Evolutionary conservation across 2,329 filamentous ascomycete species (phyloP).

Genomic region (Tricladium varicosporioides): DNA sequence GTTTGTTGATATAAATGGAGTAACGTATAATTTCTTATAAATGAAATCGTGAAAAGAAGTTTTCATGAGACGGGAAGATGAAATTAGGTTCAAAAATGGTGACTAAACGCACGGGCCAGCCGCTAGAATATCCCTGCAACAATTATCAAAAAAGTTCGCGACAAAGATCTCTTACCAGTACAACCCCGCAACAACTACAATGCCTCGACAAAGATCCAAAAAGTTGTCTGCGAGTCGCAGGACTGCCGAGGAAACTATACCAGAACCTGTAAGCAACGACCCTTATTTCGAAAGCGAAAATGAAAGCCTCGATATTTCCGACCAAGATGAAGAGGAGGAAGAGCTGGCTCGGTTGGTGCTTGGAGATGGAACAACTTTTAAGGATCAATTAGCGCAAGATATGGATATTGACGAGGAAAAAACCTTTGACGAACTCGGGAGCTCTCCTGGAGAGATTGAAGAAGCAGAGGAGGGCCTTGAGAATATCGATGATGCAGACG

Average conservation of each 20-base stretch:
- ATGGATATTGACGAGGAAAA: constrained; percentile 36
- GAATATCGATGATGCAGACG: constrained; percentile 70
- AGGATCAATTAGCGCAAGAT: constrained; percentile 64
- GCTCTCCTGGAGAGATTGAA: constrained; percentile 37
- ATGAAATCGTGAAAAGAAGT: too few species aligned
- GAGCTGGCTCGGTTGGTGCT: constrained; percentile 87
- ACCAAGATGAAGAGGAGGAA: constrained; percentile 80
- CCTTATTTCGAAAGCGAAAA: constrained; percentile 23
- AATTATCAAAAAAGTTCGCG: background rate
- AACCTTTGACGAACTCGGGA: constrained; percentile 20
- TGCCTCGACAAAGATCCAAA: constrained; percentile 32
- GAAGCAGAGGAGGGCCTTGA: constrained; percentile 55
- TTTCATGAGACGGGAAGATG: too few species aligned
- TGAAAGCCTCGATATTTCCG: constrained; percentile 39
- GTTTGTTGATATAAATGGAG: too few species aligned
- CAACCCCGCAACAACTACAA: constrained; percentile 13
- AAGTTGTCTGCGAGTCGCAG: constrained; percentile 24
- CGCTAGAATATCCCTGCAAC: constrained; percentile 1
- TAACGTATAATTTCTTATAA: too few species aligned
- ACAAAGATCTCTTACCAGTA: background rate
- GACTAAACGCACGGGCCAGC: background rate
- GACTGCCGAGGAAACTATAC: background rate
- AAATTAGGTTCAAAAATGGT: too few species aligned
- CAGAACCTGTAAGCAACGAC: constrained; percentile 3
- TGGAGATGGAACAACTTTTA: constrained; percentile 81